Conservation (phyloP, 2,329 filamentous ascomycete genomes). For the Hymenotorrendiella dingleyae region DNA sequence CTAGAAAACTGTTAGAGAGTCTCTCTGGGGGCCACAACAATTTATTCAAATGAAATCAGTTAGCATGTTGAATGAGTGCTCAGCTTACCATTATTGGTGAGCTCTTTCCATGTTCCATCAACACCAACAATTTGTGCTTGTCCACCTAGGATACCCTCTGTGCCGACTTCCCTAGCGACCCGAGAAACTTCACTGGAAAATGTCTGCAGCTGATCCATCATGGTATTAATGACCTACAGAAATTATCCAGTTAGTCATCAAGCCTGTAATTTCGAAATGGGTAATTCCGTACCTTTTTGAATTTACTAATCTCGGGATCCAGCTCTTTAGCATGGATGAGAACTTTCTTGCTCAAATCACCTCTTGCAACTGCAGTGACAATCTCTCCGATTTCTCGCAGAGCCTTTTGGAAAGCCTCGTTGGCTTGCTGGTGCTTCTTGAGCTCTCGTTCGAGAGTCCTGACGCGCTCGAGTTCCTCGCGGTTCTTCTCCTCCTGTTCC, state of each 20-base stretch:
- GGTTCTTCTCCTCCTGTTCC: conserved; percentile 79
- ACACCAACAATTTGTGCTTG: conserved; percentile 92
- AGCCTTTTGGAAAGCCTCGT: conserved; percentile 97
- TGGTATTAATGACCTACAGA: conserved; percentile 70
- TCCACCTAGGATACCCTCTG: conserved; percentile 87
- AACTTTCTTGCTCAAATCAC: conserved; percentile 94
- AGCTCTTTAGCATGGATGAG: conserved; percentile 93
- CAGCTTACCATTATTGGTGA: conserved; percentile 76
- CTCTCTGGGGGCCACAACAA: not conserved
- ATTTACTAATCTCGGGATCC: conserved; percentile 96
- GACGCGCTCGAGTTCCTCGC: conserved; percentile 82
- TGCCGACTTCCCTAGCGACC: conserved; percentile 91
- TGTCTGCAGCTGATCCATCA: conserved; percentile 97
- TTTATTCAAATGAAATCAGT: too few relatives aligned
- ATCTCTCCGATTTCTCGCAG: conserved; percentile 95
- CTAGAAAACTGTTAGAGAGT: conserved; percentile 34
- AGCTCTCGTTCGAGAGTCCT: conserved; percentile 86
- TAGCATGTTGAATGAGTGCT: too few relatives aligned
- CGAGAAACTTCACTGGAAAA: conserved; percentile 96
- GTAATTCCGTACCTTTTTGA: conserved; percentile 68
- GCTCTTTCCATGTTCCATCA: conserved; percentile 94
- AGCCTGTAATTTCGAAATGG: not conserved
- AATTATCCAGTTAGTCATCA: conserved; percentile 3
- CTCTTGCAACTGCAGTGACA: conserved; percentile 89
- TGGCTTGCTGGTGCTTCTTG: conserved; percentile 95